These are phyloP conservation scores for Cinnamomum micranthum DNA, from an alignment of 164 flowering plant genomes.

Conservation along the genomic window DNA sequence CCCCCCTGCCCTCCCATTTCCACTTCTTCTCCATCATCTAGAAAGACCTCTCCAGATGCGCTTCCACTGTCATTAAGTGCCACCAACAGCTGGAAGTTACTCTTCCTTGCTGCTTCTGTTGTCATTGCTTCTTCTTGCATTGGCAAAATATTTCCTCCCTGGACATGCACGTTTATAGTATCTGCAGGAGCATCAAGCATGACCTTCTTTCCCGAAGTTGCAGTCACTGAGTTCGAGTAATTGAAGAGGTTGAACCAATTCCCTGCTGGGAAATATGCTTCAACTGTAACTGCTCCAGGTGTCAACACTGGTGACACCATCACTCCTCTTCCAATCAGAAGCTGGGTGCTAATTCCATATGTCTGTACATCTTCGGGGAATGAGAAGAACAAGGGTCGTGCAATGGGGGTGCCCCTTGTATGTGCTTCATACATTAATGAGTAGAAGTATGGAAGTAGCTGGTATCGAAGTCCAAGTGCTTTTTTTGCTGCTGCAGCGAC, in stretches of 20 bases:
- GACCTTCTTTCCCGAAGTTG: conserved; percentile 30
- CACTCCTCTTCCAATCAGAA: conserved; percentile 61
- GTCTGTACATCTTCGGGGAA: conserved; percentile 60
- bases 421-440: conserved; percentile 70
- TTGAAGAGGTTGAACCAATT: conserved; percentile 73
- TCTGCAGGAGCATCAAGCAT: conserved; percentile 57
- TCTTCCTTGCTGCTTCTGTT: conserved; percentile 46
- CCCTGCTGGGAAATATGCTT: conserved; percentile 75
- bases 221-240: conserved; percentile 33
- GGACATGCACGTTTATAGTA: conserved; percentile 60
- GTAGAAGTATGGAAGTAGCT: conserved; percentile 57
- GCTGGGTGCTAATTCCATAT: conserved; percentile 56
- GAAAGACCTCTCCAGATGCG: conserved; percentile 55
- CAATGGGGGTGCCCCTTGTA: conserved; percentile 54
- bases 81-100: conserved; percentile 55
- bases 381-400: conserved; percentile 75
- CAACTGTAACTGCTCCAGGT: conserved; percentile 41
- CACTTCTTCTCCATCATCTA: conserved; percentile 69
- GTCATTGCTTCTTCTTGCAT: conserved; percentile 76
- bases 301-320: conserved; percentile 68
- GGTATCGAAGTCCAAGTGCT: conserved; percentile 47
- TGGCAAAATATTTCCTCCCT: conserved; percentile 60
- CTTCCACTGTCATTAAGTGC: conserved; percentile 27
- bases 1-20: conserved; percentile 53
- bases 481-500: conserved; percentile 51